phyloP scores from a whole-genome alignment of 2,329 filamentous ascomycete species.

The Xenoacremonium recifei region DNA sequence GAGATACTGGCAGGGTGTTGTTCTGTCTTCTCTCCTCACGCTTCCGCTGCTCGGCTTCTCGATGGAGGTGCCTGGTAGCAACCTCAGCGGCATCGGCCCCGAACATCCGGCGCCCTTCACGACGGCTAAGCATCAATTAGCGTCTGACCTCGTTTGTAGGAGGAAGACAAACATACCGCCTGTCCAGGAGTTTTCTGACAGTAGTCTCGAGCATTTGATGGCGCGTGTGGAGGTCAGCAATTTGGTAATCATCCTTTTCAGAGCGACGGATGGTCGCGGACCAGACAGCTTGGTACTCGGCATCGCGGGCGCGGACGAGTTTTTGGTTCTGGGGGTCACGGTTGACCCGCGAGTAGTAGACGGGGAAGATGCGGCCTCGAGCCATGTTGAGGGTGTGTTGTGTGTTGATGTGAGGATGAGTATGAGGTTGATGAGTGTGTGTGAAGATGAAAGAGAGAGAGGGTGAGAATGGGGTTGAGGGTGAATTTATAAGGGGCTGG shows the following conservation, averaged over 20 bases:
- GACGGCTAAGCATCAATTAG: constrained; percentile 8
- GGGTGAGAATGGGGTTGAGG: too few relatives aligned
- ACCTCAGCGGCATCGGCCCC: constrained; percentile 11
- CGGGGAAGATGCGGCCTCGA: constrained; percentile 10
- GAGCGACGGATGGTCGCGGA: constrained; percentile 18
- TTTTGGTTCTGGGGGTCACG: constrained; percentile 3
- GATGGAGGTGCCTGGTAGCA: constrained; percentile 19
- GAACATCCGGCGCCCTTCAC: constrained; percentile 9
- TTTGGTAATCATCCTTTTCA: constrained; percentile 11
- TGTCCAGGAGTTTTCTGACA: constrained; percentile 8
- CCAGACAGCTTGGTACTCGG: constrained; percentile 26
- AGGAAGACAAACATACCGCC: constrained; percentile 10
- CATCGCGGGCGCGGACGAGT: constrained; percentile 9
- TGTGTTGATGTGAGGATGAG: not conserved
- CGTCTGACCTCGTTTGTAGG: not conserved
- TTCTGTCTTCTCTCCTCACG: too few relatives aligned
- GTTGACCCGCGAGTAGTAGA: not conserved
- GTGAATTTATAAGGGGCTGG: not conserved
- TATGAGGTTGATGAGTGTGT: not conserved
- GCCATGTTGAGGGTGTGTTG: not conserved
- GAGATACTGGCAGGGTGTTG: too few relatives aligned
- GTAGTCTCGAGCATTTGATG: constrained; percentile 8
- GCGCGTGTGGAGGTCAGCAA: constrained; percentile 2
- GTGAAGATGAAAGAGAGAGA: too few relatives aligned
- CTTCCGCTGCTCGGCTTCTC: too few relatives aligned